Base-by-base conservation (phyloP, 1,284 basidiomycete species). In the Rhodotorula sp. region DNA sequence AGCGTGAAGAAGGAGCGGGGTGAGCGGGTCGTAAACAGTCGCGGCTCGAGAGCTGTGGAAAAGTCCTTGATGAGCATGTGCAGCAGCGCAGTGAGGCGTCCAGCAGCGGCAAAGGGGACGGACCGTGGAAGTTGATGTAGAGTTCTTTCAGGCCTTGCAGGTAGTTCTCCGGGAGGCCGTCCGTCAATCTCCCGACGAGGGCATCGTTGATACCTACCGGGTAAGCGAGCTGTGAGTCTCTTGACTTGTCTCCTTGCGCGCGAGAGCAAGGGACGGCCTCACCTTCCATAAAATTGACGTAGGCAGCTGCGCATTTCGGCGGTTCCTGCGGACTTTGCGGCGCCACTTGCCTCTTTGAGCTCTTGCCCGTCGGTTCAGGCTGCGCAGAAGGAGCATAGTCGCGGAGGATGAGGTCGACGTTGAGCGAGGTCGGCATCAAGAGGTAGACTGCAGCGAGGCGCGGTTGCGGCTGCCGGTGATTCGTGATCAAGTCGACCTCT, bases 241-340 rank as follows among this genome's bases (percentile, higher is more conserved):
- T 23, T 12, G 50, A 52, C 50, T 10, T 21, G 50, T 3, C 50
- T 61, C 47, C 47, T 26, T n/a, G 5, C 23, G 26, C 8, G 5
- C 5, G 14, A 28, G 3, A 59, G 7, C 23, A 19, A 18, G 26
- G 2, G 1, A 1, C 18, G 28, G 23, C n/a, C 87, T 77, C 77
- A 92, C 95, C 90, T 80, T 99, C 97, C 65, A 95, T 85, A 81
- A 99, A 99, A 85, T 97, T 97, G 68, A 98, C 81, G 81, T 98
- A 93, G 0, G 91, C 97, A 0, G 85, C 90, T 38, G 89, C 88
- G 80, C 98, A 99, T 79, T 91, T 91, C 70, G 87, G 85, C 66
- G 71, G 71, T 61, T 74, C 76, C 28, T 66, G 60, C 3, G 57
- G 68, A 31, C 50, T 59, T 26, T 26, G 43, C 4, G 62, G 68